phyloP scores from a whole-genome alignment of 306 rosid species.

The Rosa rugosa region DNA sequence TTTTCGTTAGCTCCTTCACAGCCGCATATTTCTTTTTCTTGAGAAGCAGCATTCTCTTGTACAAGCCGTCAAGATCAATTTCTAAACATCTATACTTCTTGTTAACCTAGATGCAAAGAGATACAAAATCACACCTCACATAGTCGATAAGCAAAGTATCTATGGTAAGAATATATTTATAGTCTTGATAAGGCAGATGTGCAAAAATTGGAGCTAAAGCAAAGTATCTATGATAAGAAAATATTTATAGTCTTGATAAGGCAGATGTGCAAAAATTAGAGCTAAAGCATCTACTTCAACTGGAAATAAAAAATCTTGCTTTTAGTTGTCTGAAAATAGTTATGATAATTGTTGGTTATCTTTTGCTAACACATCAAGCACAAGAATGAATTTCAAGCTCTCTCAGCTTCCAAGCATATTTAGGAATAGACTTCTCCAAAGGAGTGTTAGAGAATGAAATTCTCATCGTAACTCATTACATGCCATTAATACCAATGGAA shows the following conservation, averaged over 20 bases:
- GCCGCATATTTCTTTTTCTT: conserved; percentile 99
- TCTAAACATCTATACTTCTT: conserved; percentile 87
- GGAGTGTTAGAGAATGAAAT: neutral
- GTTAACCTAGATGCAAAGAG: conserved; percentile 64
- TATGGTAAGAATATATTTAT: conserved; percentile 12
- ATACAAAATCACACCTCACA: conserved; percentile 26
- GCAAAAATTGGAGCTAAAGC: neutral
- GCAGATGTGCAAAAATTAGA: neutral
- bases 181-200: conserved; percentile 1
- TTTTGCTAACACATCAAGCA: neutral
- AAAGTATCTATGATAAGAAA: conserved; percentile 12
- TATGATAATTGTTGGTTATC: neutral
- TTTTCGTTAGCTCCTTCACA: conserved; percentile 73
- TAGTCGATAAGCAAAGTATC: neutral
- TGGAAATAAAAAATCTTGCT: neutral
- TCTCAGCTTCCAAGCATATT: neutral
- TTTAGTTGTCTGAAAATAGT: neutral
- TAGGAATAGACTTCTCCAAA: neutral
- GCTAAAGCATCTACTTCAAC: conserved; percentile 11
- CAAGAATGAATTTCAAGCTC: neutral
- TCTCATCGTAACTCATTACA: neutral
- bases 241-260: neutral
- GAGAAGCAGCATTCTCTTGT: conserved; percentile 96
- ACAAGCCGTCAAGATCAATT: conserved; percentile 94
- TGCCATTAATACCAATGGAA: neutral